A percentile compares a stretch with the other conserved stretches of the same genome.
Evolutionary conservation across 352 stramenopile species (phyloP).

Genomic region (Globisporangium parvum): DNA sequence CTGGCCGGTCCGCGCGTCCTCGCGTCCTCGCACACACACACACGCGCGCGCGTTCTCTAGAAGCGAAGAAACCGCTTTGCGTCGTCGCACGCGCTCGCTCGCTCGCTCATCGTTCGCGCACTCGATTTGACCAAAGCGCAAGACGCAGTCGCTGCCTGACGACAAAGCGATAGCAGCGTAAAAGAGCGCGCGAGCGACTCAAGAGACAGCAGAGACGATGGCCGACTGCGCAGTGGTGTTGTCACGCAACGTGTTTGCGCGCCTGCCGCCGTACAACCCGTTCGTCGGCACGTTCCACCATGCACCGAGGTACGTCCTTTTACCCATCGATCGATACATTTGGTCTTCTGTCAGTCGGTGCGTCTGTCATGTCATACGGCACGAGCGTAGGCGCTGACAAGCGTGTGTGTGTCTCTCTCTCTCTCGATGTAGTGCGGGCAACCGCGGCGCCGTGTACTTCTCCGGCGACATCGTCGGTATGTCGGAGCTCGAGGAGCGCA

Average conservation of each 20-base stretch:
- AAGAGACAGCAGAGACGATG: conserved; percentile 16
- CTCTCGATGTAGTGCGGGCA: conserved; percentile 46
- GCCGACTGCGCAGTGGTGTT: conserved; percentile 33
- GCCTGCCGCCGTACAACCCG: conserved; percentile 83
- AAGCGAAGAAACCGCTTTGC: neutral
- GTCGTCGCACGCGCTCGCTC: neutral
- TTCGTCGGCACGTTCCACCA: conserved; percentile 89
- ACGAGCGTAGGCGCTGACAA: neutral
- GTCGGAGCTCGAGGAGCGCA: conserved; percentile 84
- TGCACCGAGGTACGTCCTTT: conserved; percentile 58
- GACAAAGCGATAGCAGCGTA: too few species aligned
- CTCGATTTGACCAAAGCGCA: too few species aligned
- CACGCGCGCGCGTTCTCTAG: too few species aligned
- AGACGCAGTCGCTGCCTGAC: neutral
- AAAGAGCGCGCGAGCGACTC: neutral
- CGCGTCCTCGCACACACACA: neutral
- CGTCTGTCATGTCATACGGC: neutral
- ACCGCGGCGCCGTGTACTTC: conserved; percentile 84
- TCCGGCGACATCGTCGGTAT: conserved; percentile 85
- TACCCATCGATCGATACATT: neutral
- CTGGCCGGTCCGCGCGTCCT: neutral
- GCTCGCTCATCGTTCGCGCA: too few species aligned
- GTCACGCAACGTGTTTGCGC: conserved; percentile 71
- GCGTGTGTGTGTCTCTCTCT: neutral
- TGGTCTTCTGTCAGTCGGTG: conserved; percentile 3